Conservation (phyloP, 2,329 filamentous ascomycete genomes). For the Xylariales sp. region DNA sequence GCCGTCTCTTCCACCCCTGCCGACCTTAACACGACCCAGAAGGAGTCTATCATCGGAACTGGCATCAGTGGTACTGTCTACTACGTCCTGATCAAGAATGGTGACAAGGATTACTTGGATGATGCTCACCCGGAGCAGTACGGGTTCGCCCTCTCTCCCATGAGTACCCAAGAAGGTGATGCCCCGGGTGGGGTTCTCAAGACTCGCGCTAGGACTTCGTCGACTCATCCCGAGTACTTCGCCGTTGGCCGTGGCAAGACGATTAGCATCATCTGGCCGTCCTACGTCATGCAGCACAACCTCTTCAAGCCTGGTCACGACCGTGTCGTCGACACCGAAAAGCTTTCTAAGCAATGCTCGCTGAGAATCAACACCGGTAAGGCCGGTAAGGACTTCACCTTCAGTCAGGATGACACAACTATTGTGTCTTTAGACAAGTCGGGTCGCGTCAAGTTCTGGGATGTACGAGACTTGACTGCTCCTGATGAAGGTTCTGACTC, state of each 20-base stretch:
- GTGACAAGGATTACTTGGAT: slow-evolving; percentile 74
- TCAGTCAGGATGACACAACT: slow-evolving; percentile 92
- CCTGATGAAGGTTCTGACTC: slow-evolving; percentile 46
- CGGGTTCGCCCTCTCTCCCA: slow-evolving; percentile 84
- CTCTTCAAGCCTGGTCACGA: slow-evolving; percentile 61
- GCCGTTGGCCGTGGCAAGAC: slow-evolving; percentile 93
- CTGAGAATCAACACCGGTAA: slow-evolving; percentile 96
- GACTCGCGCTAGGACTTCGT: slow-evolving; percentile 88
- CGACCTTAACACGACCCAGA: slow-evolving; percentile 51
- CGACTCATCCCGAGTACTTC: slow-evolving; percentile 86
- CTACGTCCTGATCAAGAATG: slow-evolving; percentile 78
- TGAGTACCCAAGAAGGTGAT: slow-evolving; percentile 81
- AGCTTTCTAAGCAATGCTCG: slow-evolving; percentile 78
- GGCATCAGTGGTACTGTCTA: slow-evolving; percentile 96
- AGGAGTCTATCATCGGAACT: slow-evolving; percentile 84
- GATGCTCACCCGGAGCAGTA: slow-evolving; percentile 76
- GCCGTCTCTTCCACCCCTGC: slow-evolving; percentile 67
- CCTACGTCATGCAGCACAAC: slow-evolving; percentile 57
- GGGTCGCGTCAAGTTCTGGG: slow-evolving; percentile 96
- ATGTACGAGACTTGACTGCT: slow-evolving; percentile 73
- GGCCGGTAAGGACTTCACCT: slow-evolving; percentile 95
- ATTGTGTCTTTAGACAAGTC: slow-evolving; percentile 97
- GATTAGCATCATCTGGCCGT: slow-evolving; percentile 80
- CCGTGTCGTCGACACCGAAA: slow-evolving; percentile 77
- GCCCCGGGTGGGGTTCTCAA: slow-evolving; percentile 89